phyloP scores from a whole-genome alignment of 345 rosid species.

The Gossypium australe region DNA sequence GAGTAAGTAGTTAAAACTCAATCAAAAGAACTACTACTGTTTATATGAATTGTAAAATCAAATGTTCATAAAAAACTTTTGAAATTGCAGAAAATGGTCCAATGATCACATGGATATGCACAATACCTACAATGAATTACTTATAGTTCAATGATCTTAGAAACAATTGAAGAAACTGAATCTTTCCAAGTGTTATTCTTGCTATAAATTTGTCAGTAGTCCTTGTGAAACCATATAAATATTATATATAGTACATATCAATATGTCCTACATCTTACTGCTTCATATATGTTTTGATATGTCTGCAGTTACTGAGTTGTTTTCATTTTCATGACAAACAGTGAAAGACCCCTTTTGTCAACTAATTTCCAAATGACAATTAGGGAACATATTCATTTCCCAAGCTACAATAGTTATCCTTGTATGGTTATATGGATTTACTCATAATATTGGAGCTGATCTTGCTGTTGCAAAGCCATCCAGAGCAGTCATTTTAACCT shows the following conservation, averaged over 20 bases:
- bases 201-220: neutral
- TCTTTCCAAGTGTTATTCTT: neutral
- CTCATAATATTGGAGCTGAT: neutral
- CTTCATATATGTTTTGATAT: neutral
- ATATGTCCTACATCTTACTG: neutral
- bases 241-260: neutral
- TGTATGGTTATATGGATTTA: neutral
- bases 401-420: neutral
- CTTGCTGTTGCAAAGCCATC: neutral
- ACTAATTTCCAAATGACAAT: neutral
- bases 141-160: neutral
- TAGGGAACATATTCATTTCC: conserved; percentile 1
- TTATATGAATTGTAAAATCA: neutral
- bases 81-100: neutral
- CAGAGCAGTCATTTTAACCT: neutral
- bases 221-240: neutral
- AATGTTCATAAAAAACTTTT: neutral
- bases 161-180: neutral
- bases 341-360: neutral
- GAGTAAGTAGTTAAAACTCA: conserved; percentile 8
- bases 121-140: neutral
- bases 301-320: conserved; percentile 10
- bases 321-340: conserved; percentile 4
- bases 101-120: conserved; percentile 2
- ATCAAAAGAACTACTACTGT: neutral